phyloP scores from a whole-genome alignment of 2,329 filamentous ascomycete genomes.

The Alternaria atra region DNA sequence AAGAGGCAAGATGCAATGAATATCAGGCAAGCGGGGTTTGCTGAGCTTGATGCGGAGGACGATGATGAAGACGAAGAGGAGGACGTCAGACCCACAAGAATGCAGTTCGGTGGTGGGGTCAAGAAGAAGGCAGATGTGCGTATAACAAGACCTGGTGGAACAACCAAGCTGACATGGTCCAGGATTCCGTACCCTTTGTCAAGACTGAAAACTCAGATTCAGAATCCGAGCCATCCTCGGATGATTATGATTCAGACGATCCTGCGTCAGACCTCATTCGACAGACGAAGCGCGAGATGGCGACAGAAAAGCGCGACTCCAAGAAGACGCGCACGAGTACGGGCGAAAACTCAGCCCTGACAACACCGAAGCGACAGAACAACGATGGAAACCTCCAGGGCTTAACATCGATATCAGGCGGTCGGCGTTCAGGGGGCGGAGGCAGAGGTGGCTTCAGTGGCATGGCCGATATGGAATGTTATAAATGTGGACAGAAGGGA shows the following conservation, averaged over 20 bases:
- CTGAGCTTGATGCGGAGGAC: slow-evolving; percentile 58
- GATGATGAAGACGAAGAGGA: slow-evolving; percentile 48
- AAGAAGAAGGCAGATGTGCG: slow-evolving; percentile 33
- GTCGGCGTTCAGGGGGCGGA: slow-evolving; percentile 33
- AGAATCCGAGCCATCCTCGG: slow-evolving; percentile 44
- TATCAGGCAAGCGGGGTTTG: slow-evolving; percentile 70
- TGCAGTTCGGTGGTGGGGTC: slow-evolving; percentile 63
- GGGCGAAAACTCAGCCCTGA: slow-evolving; percentile 57
- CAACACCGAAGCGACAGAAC: slow-evolving; percentile 69
- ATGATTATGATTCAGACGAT: slow-evolving; percentile 55
- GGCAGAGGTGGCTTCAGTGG: slow-evolving; percentile 19
- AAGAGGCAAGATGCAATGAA: slow-evolving; percentile 51
- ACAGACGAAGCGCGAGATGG: slow-evolving; percentile 56
- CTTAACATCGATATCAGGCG: slow-evolving; percentile 68
- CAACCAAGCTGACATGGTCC: slow-evolving; percentile 20
- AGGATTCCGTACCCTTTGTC: slow-evolving; percentile 33
- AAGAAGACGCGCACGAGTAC: slow-evolving; percentile 59
- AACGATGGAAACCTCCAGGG: slow-evolving; percentile 70
- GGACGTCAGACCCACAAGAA: slow-evolving; percentile 47
- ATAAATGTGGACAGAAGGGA: slow-evolving; percentile 68
- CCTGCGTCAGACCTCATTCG: slow-evolving; percentile 56
- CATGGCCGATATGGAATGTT: slow-evolving; percentile 61
- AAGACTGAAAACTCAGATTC: slow-evolving; percentile 36
- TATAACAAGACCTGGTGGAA: background rate
- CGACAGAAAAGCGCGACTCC: slow-evolving; percentile 54